Evolutionary conservation across 2,329 filamentous ascomycete species (phyloP).

Genomic region (Dendrostoma leiphaemia): DNA sequence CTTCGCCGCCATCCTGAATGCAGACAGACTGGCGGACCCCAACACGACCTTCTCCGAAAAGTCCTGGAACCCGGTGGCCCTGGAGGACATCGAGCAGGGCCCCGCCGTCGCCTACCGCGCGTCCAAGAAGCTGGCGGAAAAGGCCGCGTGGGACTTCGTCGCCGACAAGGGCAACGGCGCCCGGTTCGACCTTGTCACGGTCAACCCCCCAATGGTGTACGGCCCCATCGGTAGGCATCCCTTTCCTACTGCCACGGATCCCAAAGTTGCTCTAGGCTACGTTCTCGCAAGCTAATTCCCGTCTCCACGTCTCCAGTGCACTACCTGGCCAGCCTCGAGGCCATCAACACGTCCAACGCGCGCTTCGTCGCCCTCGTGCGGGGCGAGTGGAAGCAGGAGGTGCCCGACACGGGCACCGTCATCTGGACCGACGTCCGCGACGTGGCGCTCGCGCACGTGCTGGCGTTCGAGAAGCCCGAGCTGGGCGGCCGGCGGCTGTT

Average conservation of each 20-base stretch:
- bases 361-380: conserved; percentile 49
- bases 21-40: conserved; percentile 35
- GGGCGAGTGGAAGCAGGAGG: conserved; percentile 45
- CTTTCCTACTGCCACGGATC: too few relatives aligned
- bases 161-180: conserved; percentile 34
- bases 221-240: too few relatives aligned
- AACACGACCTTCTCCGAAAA: conserved; percentile 42
- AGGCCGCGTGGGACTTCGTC: conserved; percentile 52
- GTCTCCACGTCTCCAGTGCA: too few relatives aligned
- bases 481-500: conserved; percentile 52
- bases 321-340: conserved; percentile 41
- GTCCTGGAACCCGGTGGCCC: conserved; percentile 53
- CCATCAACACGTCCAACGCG: conserved; percentile 53
- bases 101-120: conserved; percentile 48
- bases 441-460: conserved; percentile 51
- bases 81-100: conserved; percentile 39
- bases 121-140: conserved; percentile 53
- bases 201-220: conserved; percentile 55
- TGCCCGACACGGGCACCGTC: conserved; percentile 39
- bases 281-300: too few relatives aligned
- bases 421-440: conserved; percentile 58
- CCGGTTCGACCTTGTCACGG: conserved; percentile 48
- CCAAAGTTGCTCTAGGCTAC: too few relatives aligned
- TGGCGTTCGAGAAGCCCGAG: conserved; percentile 46
- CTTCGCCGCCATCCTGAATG: conserved; percentile 51